Evolutionary conservation across 345 rosid species (phyloP), one percentile per base, ranked within the genome.

Genomic region (Euclidium syriacum): DNA sequence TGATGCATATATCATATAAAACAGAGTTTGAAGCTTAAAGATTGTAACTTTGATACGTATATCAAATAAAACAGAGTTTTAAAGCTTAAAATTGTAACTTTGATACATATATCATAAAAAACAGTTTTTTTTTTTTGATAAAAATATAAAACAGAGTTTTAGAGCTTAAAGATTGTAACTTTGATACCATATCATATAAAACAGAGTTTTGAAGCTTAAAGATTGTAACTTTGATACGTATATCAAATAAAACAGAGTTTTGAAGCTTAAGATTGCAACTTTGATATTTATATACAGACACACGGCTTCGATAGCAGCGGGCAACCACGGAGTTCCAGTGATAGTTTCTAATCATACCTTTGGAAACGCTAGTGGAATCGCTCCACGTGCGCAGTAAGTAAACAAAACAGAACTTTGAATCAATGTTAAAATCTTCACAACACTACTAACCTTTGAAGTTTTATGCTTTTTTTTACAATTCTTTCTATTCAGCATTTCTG

Each of bases 321-420:
- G 99, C 58, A 94, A 90, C 79, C 95, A 90, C 52, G 99, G 99
- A 42, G 74, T 90, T 68, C 88, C 96, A 23, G 96, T 85, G 43
- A 71, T 85, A 38, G 95, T 94, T 43, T 77, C 95, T n/a, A 86
- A 88, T 8, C 87, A 87, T 77, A 49, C 68, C 80, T 90, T 94
- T 65, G 99, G 99, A 64, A 85, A 94, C 44, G 99, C 99, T 8
- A 92, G 97, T 67, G 98, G 98, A 70, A 82, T 92, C 82, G 96
- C 99, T 78, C 99, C 99, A 72, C 95, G 83, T 72, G 77, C 99
- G 35, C 89, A 87, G 98, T 92, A 85, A 89, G 75, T 71, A 19
- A 42, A 52, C n/a, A 35, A 7, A 15, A 43, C 12, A 40, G 2
- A n/a, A 52, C 6, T 54, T 30, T 57, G 10, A 11, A 66, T 62